Base-by-base conservation (phyloP, 192 early-diverging fungal species). In the Entomortierella beljakovae region DNA sequence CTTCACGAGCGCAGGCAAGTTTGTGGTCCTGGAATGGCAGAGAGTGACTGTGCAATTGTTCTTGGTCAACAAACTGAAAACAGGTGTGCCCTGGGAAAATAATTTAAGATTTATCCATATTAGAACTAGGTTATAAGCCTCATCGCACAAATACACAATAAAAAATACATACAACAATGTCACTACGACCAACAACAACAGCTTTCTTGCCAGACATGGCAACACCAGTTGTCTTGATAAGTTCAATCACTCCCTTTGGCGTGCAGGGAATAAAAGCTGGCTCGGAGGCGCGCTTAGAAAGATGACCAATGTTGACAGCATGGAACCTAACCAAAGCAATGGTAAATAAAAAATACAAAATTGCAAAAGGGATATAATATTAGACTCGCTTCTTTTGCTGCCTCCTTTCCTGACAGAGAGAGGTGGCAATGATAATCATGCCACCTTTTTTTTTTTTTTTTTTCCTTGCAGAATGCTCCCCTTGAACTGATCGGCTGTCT, bases 261-360 rank as follows among this genome's bases (percentile, higher is more conserved):
- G 98, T 99, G 86, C 98, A 99, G 16, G 98, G 92, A 43, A 94
- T 82, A 85, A 99, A 98, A 37, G 92, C 82, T 51, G 97, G 95
- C 57, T 88, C 86, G 34, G 84, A 85, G 16, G 92, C 87, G 58
- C 92, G 90, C 84, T 97, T 97, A 48, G 92, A 91, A 50, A 99
- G 86, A 52, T 92, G 85, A 43, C 98, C 98, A 68, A 97, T 94
- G 88, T 99, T 98, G 58, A 90, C 74, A 48, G 95, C 90, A 71
- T 99, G 98, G 84, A 99, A 97, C n/a, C 92, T 93, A 68, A 28
- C 2, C 15, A 20, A 40, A 40, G 37, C 7, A 13, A 40, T 40
- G 13, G 13, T 40, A 40, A 40, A 40, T 9, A 6, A 40, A 40
- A 13, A 40, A 8, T 38, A 38, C 6, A 38, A 38, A 6, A 6